Conservation (phyloP, 108 stramenopile genomes). For the Discostella pseudostelligera region DNA sequence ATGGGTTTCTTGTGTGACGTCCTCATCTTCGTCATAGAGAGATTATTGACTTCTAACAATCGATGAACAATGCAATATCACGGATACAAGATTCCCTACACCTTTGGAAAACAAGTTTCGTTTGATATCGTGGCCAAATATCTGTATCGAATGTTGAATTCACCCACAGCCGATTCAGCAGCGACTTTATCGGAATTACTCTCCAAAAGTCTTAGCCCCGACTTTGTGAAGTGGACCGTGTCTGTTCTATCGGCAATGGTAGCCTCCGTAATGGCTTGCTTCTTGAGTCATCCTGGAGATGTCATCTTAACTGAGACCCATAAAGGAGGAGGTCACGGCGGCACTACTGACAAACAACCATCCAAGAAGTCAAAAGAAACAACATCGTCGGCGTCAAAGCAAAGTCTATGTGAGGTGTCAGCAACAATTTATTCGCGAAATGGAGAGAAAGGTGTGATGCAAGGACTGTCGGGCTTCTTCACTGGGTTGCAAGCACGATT, state of each 20-base stretch:
- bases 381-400: slow-evolving; percentile 29
- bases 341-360: slow-evolving; percentile 34
- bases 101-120: slow-evolving; percentile 90
- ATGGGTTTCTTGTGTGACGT: neutral
- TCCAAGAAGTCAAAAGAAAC: slow-evolving; percentile 19
- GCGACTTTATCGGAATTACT: slow-evolving; percentile 14
- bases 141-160: slow-evolving; percentile 53
- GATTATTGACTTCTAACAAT: too few relatives aligned
- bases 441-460: slow-evolving; percentile 78
- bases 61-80: neutral
- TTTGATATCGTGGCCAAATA: slow-evolving; percentile 80
- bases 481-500: slow-evolving; percentile 81
- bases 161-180: slow-evolving; percentile 9
- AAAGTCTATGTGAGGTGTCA: slow-evolving; percentile 64
- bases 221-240: slow-evolving; percentile 64
- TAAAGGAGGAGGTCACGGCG: slow-evolving; percentile 29
- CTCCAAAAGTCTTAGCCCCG: slow-evolving; percentile 25
- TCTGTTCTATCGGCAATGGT: slow-evolving; percentile 66
- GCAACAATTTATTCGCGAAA: slow-evolving; percentile 69
- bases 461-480: slow-evolving; percentile 62
- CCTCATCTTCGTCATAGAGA: neutral
- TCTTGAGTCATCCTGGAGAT: slow-evolving; percentile 93
- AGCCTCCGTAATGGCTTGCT: slow-evolving; percentile 84
- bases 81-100: slow-evolving; percentile 77
- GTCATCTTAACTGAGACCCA: slow-evolving; percentile 90